These are phyloP conservation scores for Metschnikowia hibisci DNA, from an alignment of 805 yeast species.

Conservation along the genomic window DNA sequence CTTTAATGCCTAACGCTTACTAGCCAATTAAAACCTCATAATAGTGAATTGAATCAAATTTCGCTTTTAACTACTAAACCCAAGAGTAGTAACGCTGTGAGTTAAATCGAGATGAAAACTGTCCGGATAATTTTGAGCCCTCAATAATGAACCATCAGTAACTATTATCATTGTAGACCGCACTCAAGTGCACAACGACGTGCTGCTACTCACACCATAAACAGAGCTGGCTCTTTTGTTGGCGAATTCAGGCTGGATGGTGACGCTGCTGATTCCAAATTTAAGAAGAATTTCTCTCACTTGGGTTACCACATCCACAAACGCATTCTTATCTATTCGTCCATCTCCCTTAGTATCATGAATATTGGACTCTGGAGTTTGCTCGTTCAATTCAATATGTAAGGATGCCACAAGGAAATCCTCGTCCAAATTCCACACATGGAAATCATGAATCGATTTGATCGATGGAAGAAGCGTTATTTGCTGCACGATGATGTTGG, in stretches of 20 bases:
- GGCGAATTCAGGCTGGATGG: conserved; percentile 91
- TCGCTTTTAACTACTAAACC: too few relatives aligned
- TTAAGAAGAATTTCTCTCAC: conserved; percentile 77
- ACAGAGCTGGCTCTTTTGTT: conserved; percentile 14
- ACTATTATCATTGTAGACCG: too few relatives aligned
- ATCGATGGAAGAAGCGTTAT: conserved; percentile 69
- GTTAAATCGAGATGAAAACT: too few relatives aligned
- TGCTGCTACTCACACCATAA: conserved; percentile 30
- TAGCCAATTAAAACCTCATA: too few relatives aligned
- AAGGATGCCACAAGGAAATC: conserved; percentile 81
- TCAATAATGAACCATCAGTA: too few relatives aligned
- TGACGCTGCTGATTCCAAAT: conserved; percentile 86
- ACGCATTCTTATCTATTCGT: conserved; percentile 36
- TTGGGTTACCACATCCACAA: conserved; percentile 63
- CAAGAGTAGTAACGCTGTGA: too few relatives aligned
- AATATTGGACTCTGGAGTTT: conserved; percentile 24
- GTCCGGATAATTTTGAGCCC: too few relatives aligned
- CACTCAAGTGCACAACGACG: conserved; percentile 9
- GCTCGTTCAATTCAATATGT: conserved; percentile 63
- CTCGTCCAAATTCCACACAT: conserved; percentile 93
- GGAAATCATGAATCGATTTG: conserved; percentile 88
- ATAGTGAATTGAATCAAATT: too few relatives aligned
- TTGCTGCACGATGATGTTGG: conserved; percentile 67
- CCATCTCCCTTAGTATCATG: conserved; percentile 49
- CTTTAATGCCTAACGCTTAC: too few relatives aligned